A percentile compares a stretch with the other conserved stretches of the same genome.
Evolutionary conservation across 2,329 filamentous ascomycete genomes (phyloP).

Genomic region (Pseudocercospora cruenta): DNA sequence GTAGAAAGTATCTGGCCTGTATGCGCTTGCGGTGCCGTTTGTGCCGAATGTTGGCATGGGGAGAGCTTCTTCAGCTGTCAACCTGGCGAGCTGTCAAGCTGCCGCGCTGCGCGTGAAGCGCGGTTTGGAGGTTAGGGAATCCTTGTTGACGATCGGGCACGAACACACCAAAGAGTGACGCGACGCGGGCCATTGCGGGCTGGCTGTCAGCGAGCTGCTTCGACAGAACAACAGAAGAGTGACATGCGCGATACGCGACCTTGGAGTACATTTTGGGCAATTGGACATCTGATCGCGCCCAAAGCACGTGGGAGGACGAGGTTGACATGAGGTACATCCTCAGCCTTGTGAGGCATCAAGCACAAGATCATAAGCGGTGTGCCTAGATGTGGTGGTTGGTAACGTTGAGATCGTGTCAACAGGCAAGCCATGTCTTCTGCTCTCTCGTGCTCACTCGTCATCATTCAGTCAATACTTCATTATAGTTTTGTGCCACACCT

Average conservation of each 20-base stretch:
- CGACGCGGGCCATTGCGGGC: not conserved
- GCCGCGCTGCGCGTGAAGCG: conserved; percentile 9
- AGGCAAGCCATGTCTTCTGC: conserved; percentile 1
- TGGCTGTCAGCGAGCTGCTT: too few species aligned
- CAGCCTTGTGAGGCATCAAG: too few species aligned
- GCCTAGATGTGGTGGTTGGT: not conserved
- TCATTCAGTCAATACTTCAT: not conserved
- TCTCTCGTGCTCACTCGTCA: not conserved
- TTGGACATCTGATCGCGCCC: too few species aligned
- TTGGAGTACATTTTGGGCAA: too few species aligned
- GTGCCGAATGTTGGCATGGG: not conserved
- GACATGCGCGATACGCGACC: too few species aligned
- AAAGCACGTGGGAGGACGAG: too few species aligned
- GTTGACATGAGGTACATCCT: too few species aligned
- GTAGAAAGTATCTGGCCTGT: not conserved
- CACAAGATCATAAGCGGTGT: too few species aligned
- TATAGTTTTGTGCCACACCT: not conserved
- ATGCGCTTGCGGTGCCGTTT: not conserved
- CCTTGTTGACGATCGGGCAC: conserved; percentile 4
- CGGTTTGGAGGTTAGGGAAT: not conserved
- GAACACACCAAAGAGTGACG: conserved; percentile 9
- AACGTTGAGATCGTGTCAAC: not conserved
- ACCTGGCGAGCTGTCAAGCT: conserved; percentile 1
- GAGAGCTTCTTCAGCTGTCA: not conserved
- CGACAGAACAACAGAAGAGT: too few species aligned